A percentile compares a stretch with the other conserved stretches of the same genome.
Conservation (phyloP, 495 filamentous ascomycete genomes). For the Xylaria acuta region DNA sequence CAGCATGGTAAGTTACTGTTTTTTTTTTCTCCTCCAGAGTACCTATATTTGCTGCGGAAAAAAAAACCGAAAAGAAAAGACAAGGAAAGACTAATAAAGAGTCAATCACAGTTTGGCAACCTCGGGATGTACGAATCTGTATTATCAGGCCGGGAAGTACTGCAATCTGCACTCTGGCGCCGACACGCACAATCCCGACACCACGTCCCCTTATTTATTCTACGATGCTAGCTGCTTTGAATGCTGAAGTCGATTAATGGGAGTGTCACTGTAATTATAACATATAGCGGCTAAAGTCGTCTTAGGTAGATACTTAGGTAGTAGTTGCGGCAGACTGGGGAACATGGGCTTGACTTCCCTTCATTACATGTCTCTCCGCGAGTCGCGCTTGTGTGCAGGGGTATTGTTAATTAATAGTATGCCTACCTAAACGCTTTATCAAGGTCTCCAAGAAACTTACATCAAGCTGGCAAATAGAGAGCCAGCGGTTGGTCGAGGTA, state of each 20-base stretch:
- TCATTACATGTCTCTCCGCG: too few relatives aligned
- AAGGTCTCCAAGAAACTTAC: too few relatives aligned
- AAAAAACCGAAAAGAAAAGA: too few relatives aligned
- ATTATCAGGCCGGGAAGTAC: neutral
- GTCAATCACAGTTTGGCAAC: neutral
- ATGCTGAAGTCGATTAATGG: slow-evolving; percentile 23
- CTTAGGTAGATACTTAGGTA: too few relatives aligned
- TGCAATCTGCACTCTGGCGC: slow-evolving; percentile 7
- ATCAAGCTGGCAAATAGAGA: too few relatives aligned
- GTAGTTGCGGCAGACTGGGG: too few relatives aligned
- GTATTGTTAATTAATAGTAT: too few relatives aligned
- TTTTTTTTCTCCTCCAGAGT: neutral
- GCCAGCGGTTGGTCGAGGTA: too few relatives aligned
- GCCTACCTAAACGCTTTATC: too few relatives aligned
- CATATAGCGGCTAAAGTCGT: too few relatives aligned
- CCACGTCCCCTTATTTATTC: neutral
- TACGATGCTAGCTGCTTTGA: slow-evolving; percentile 13
- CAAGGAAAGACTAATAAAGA: neutral
- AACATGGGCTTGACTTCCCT: too few relatives aligned
- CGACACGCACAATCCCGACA: neutral
- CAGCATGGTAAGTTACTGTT: neutral
- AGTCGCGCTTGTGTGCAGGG: too few relatives aligned
- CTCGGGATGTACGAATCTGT: slow-evolving; percentile 3
- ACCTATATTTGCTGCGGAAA: neutral
- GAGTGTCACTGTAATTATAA: neutral